A percentile compares a stretch with the other conserved stretches of the same genome.
Evolutionary conservation across 2,329 filamentous ascomycete species (phyloP).

Genomic region (Colletotrichum higginsianum): DNA sequence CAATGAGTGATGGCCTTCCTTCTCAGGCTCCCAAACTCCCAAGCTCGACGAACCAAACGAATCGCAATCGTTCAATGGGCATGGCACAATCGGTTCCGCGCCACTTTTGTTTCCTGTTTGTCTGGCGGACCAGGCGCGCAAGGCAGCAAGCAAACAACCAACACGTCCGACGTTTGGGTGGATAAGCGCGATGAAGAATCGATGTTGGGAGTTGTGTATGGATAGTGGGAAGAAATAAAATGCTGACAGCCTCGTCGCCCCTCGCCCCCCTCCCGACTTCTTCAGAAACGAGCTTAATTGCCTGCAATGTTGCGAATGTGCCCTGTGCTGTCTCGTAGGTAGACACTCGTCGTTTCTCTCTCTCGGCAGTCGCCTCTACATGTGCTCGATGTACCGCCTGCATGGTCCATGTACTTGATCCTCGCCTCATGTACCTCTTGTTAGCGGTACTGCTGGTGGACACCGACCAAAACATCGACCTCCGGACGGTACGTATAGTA

Average conservation of each 20-base stretch:
- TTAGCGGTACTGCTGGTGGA: slow-evolving; percentile 39
- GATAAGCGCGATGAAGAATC: neutral
- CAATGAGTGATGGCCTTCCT: neutral
- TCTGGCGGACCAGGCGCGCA: slow-evolving; percentile 1
- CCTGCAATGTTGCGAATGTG: neutral
- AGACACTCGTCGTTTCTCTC: neutral
- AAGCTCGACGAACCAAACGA: slow-evolving; percentile 12
- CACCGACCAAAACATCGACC: slow-evolving; percentile 35
- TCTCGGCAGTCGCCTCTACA: slow-evolving; percentile 15
- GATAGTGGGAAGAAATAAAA: neutral
- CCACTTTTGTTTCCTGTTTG: slow-evolving; percentile 39
- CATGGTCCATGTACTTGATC: slow-evolving; percentile 30
- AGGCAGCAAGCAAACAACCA: slow-evolving; percentile 9
- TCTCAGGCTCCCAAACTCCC: neutral
- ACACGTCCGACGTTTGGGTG: too few relatives aligned
- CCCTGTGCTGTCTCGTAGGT: slow-evolving; percentile 7
- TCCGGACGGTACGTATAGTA: slow-evolving; percentile 39
- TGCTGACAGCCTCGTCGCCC: neutral
- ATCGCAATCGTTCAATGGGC: slow-evolving; percentile 16
- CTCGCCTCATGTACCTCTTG: slow-evolving; percentile 35
- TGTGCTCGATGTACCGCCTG: slow-evolving; percentile 32
- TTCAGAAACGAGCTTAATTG: neutral
- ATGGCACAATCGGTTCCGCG: slow-evolving; percentile 13
- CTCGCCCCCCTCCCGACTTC: neutral
- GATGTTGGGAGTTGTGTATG: too few relatives aligned